Percentiles rank a stretch among this genome's conserved stretches.
phyloP scores from a whole-genome alignment of 2,329 filamentous ascomycete genomes.

The Monilinia vaccinii-corymbosi region DNA sequence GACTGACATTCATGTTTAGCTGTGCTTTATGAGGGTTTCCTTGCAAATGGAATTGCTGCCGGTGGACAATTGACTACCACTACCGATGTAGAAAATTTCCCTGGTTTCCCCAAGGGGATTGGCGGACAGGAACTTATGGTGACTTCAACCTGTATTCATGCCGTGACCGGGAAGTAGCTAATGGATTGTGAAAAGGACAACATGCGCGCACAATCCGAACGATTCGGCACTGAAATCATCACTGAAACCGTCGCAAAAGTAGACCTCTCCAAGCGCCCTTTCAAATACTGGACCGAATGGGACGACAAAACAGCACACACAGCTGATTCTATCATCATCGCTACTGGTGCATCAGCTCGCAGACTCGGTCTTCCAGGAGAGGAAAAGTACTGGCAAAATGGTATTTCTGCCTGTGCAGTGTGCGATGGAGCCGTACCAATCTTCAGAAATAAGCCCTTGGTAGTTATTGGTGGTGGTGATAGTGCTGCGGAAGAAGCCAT shows the following conservation, averaged over 20 bases:
- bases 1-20: conserved; percentile 33
- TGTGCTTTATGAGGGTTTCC: conserved; percentile 94
- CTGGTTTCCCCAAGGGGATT: conserved; percentile 84
- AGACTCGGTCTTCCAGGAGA: conserved; percentile 78
- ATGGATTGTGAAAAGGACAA: conserved; percentile 43
- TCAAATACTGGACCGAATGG: conserved; percentile 91
- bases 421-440: conserved; percentile 96
- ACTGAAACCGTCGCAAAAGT: conserved; percentile 86
- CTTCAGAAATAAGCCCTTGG: conserved; percentile 91
- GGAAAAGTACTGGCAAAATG: conserved; percentile 95
- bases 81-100: conserved; percentile 97
- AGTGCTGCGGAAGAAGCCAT: conserved; percentile 95
- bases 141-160: neutral
- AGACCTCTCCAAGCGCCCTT: conserved; percentile 75
- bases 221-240: conserved; percentile 87
- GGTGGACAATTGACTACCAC: conserved; percentile 97
- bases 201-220: conserved; percentile 85
- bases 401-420: conserved; percentile 91
- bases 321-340: conserved; percentile 85
- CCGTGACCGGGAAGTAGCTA: neutral
- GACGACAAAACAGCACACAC: conserved; percentile 74
- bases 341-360: conserved; percentile 86
- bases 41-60: conserved; percentile 92
- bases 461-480: conserved; percentile 94
- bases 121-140: conserved; percentile 79